phyloP scores from a whole-genome alignment of 148 eudicot genomes.

The Vaccinium corymbosum region DNA sequence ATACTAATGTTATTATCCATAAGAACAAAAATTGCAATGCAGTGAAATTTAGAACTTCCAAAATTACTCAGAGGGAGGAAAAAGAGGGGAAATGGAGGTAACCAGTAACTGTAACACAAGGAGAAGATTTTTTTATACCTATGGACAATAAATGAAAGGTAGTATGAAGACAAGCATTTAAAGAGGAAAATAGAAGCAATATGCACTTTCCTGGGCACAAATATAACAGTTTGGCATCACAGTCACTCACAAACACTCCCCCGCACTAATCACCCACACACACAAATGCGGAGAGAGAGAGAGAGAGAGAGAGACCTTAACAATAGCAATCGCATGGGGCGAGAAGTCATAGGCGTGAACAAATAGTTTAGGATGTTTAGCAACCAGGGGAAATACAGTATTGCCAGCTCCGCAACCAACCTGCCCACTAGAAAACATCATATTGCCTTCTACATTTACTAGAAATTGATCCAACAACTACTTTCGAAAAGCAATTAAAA shows the following conservation, averaged over 20 bases:
- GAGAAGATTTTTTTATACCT: too few relatives aligned
- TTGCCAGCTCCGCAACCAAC: constrained; percentile 54
- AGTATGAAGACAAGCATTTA: not conserved
- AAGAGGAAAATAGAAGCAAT: not conserved
- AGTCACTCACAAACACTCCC: not conserved
- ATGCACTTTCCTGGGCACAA: not conserved
- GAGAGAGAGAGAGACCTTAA: too few relatives aligned
- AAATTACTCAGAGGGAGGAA: too few relatives aligned
- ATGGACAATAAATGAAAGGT: too few relatives aligned
- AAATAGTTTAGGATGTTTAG: too few relatives aligned
- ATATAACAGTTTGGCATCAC: not conserved
- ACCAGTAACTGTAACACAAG: too few relatives aligned
- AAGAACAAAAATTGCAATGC: too few relatives aligned
- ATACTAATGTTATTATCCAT: too few relatives aligned
- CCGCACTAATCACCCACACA: not conserved
- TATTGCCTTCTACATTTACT: not conserved
- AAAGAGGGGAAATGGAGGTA: too few relatives aligned
- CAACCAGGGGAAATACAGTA: constrained; percentile 39
- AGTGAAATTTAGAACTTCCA: too few relatives aligned
- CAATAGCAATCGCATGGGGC: constrained; percentile 32
- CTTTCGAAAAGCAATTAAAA: not conserved
- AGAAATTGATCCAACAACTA: not conserved
- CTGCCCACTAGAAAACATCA: constrained; percentile 19
- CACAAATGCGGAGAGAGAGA: too few relatives aligned
- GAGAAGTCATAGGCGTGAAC: constrained; percentile 51